Evolutionary conservation across 2,329 filamentous ascomycete genomes (phyloP).

Genomic region (Rasamsonia emersonii): DNA sequence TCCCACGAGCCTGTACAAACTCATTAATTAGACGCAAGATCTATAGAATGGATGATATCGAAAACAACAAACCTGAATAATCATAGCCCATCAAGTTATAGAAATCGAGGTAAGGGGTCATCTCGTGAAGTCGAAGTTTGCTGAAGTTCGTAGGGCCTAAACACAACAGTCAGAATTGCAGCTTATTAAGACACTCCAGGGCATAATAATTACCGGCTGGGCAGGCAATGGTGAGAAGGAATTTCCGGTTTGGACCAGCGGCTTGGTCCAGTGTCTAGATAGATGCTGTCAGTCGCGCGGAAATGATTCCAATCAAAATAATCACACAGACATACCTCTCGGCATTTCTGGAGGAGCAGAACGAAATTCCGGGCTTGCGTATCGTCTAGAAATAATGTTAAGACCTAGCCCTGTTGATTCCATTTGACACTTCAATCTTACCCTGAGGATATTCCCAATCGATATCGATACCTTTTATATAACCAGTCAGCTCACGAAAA

Average conservation of each 20-base stretch:
- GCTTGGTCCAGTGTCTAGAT: constrained; percentile 27
- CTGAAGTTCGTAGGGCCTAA: constrained; percentile 34
- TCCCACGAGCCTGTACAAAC: constrained; percentile 40
- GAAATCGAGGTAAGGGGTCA: constrained; percentile 43
- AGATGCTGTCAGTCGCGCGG: constrained; percentile 7
- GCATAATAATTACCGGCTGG: constrained; percentile 30
- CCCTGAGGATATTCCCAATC: constrained; percentile 42
- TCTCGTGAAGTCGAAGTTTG: constrained; percentile 33
- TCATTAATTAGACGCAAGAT: background rate
- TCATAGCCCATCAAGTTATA: constrained; percentile 34
- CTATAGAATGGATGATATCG: too few relatives aligned
- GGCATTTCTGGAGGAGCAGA: constrained; percentile 32
- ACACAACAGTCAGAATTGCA: too few relatives aligned
- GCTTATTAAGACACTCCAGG: too few relatives aligned
- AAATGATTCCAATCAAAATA: too few relatives aligned
- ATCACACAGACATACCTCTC: constrained; percentile 22
- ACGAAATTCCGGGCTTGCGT: constrained; percentile 36
- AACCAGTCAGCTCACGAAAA: constrained; percentile 4
- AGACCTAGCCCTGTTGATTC: background rate
- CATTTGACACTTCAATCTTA: constrained; percentile 8
- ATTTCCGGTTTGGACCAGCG: constrained; percentile 33
- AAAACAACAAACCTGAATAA: constrained; percentile 5
- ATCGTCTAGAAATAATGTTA: constrained; percentile 33
- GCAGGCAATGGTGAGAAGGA: constrained; percentile 42
- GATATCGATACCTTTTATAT: constrained; percentile 36